Evolutionary conservation across 2,329 filamentous ascomycete genomes (phyloP), one percentile per base, ranked within the genome.

Genomic region (Colletotrichum phormii): DNA sequence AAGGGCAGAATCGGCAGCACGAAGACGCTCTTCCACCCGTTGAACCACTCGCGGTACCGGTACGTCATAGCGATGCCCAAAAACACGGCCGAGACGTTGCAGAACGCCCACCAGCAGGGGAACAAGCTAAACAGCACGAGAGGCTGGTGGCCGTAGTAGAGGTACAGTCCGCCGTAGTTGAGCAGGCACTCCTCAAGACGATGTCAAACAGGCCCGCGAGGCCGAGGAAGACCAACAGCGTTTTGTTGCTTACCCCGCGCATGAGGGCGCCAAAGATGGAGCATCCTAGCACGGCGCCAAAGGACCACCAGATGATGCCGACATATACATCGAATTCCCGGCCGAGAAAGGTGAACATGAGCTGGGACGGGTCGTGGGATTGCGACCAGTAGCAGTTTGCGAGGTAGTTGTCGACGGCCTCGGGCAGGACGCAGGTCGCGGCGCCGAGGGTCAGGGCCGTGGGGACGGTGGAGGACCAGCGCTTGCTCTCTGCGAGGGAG

Each of bases 231-330:
- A 13, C 9, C 59, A 59, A 64, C 1, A 69, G 29, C 5, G 5
- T 64, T 5, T 58, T 58, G 1, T 59, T 64, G 3, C 11, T 29
- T 3, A 69, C 33, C 4, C 12, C 29, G 22, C 66, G 66, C 59
- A 15, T 31, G 11, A 69, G 35, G 2, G 66, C 66, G 22, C 66
- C 60, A 24, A 64, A 64, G 26, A 64, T 64, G 22, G 31, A 13
- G 29, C 59, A 64, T 12, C 66, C 42, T 8, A 69, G 49, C 5
- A 69, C 67, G 15, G 60, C 67, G 15, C 60, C 60, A 3, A 35
- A 69, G 54, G 53, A 64, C 67, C 60, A 69, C 67, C 67, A 69
- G 9, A 64, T 64, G 9, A 69, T 69, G 42, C 67, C 53, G 67
- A 69, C 67, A 5, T 35, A 69, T 2, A 51, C 4, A 9, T 69